phyloP scores from a whole-genome alignment of 306 rosid genomes.

The Castanea mollissima region DNA sequence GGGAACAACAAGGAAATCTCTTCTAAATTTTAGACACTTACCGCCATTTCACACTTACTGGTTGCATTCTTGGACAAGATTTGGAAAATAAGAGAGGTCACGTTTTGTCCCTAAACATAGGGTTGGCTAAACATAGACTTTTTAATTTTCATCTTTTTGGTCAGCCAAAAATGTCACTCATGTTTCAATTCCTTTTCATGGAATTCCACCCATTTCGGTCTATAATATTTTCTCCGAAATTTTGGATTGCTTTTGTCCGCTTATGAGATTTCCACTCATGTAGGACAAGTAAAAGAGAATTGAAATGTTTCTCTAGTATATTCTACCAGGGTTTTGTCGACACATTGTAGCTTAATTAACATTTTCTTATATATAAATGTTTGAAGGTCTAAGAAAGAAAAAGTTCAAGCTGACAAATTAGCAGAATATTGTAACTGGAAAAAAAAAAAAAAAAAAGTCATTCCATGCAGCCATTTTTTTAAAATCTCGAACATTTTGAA shows the following conservation, averaged over 20 bases:
- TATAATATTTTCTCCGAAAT: not conserved
- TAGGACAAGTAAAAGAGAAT: not conserved
- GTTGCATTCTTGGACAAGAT: slow-evolving; percentile 16
- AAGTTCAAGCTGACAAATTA: too few species aligned
- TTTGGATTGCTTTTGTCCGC: not conserved
- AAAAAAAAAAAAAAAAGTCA: too few species aligned
- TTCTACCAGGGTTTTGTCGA: not conserved
- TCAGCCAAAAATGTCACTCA: slow-evolving; percentile 26
- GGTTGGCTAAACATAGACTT: not conserved
- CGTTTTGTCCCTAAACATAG: slow-evolving; percentile 35
- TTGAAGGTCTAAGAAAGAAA: too few species aligned
- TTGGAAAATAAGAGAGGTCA: slow-evolving; percentile 24
- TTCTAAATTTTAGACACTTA: not conserved
- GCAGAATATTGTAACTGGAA: too few species aligned
- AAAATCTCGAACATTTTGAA: too few species aligned
- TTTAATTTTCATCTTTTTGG: not conserved
- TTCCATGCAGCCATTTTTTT: too few species aligned
- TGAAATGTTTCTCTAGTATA: not conserved
- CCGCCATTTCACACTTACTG: not conserved
- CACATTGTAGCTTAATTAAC: too few species aligned
- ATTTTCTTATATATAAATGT: too few species aligned
- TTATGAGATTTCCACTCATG: not conserved
- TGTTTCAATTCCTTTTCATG: slow-evolving; percentile 14
- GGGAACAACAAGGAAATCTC: not conserved
- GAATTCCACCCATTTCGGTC: slow-evolving; percentile 15